phyloP scores from a whole-genome alignment of 1,139 yeast species.

The Diutina mesorugosa region DNA sequence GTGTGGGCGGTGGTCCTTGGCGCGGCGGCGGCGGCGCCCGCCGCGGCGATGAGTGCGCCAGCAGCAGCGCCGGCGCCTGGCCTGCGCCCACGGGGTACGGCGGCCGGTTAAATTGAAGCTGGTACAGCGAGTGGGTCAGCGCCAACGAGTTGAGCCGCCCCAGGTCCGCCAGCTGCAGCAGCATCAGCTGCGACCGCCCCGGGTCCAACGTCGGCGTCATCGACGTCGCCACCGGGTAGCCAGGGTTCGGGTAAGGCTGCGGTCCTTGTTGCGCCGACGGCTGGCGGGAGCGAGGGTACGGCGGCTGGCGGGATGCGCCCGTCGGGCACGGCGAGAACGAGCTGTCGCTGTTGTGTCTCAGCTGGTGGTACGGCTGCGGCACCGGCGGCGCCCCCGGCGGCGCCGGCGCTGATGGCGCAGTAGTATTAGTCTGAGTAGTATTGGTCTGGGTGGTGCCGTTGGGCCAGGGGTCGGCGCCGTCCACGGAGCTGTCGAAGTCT shows the following conservation, averaged over 20 bases:
- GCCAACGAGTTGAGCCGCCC: constrained; percentile 1
- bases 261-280: background rate
- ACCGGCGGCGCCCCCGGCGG: background rate
- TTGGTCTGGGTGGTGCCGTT: background rate
- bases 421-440: background rate
- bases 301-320: background rate
- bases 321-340: background rate
- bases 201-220: background rate
- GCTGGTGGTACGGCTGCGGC: background rate
- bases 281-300: background rate
- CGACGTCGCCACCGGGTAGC: background rate
- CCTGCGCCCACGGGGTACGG: background rate
- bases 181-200: background rate
- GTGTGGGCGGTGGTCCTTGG: background rate
- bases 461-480: background rate
- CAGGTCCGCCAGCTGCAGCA: background rate
- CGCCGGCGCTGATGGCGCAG: background rate
- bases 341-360: background rate
- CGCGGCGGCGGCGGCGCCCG: background rate
- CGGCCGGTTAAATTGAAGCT: background rate
- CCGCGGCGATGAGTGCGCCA: background rate
- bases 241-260: background rate
- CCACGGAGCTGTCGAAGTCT: background rate
- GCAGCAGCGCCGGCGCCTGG: background rate
- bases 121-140: constrained; percentile 1